Evolutionary conservation across 805 yeast species (phyloP).

Genomic region (Barnettozyma sucrosica): DNA sequence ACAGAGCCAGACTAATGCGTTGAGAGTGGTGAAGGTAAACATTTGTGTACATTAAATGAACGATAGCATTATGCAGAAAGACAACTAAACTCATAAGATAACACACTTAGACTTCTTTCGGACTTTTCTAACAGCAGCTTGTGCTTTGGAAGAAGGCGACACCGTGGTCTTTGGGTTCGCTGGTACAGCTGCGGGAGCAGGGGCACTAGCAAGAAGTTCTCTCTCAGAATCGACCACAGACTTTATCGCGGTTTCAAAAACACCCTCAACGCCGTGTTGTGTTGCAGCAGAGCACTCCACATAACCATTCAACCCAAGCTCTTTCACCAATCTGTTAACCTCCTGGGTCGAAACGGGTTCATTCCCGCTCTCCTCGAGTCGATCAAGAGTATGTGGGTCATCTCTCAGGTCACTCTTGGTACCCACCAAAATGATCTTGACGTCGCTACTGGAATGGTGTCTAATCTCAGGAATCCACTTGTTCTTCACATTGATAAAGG

Average conservation of each 20-base stretch:
- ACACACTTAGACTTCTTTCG: slow-evolving; percentile 46
- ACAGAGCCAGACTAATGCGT: slow-evolving; percentile 48
- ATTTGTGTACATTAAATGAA: neutral
- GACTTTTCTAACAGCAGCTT: slow-evolving; percentile 22
- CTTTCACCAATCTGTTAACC: slow-evolving; percentile 62
- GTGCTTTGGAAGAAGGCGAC: neutral
- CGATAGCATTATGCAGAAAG: neutral
- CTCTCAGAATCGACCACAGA: slow-evolving; percentile 41
- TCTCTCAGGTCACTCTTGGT: slow-evolving; percentile 87
- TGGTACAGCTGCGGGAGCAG: slow-evolving; percentile 3
- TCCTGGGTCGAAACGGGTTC: slow-evolving; percentile 58
- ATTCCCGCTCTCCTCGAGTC: slow-evolving; percentile 52
- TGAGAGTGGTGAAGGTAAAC: neutral
- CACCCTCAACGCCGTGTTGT: slow-evolving; percentile 78
- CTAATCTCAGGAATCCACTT: slow-evolving; percentile 85
- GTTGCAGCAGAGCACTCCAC: slow-evolving; percentile 89
- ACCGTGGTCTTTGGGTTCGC: slow-evolving; percentile 2
- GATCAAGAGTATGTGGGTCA: slow-evolving; percentile 66
- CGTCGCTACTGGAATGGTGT: slow-evolving; percentile 73
- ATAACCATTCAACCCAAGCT: slow-evolving; percentile 66
- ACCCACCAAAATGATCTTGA: slow-evolving; percentile 70
- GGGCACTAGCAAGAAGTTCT: slow-evolving; percentile 9
- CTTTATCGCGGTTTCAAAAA: slow-evolving; percentile 77
- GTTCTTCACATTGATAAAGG: slow-evolving; percentile 72
- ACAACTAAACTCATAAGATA: slow-evolving; percentile 30